Conservation (phyloP, 306 rosid species). For the Aeschynomene evenia region DNA sequence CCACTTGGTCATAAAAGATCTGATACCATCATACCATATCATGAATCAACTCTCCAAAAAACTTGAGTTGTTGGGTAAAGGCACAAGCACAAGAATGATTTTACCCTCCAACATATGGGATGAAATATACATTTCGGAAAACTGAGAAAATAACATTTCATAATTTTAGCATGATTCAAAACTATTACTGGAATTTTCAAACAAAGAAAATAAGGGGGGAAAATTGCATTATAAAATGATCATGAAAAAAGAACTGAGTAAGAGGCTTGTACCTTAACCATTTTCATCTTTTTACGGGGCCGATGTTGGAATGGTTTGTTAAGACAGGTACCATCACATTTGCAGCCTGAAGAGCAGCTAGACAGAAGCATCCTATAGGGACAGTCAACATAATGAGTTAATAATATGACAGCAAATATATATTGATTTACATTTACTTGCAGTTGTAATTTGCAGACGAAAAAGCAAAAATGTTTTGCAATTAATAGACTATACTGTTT, state of each 20-base stretch:
- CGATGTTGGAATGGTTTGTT: slow-evolving; percentile 89
- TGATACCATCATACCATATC: no score
- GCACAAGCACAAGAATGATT: no score
- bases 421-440: slow-evolving; percentile 12
- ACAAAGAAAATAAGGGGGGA: not conserved
- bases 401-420: slow-evolving; percentile 13
- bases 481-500: not conserved
- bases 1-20: no score
- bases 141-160: not conserved
- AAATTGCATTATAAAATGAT: not conserved
- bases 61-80: no score
- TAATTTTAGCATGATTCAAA: not conserved
- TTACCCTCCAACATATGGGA: no score
- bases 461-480: not conserved
- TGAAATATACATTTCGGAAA: not conserved
- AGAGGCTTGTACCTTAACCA: slow-evolving; percentile 61
- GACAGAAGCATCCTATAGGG: slow-evolving; percentile 85
- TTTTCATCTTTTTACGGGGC: slow-evolving; percentile 80
- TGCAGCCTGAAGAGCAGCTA: slow-evolving; percentile 91
- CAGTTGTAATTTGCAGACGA: not conserved
- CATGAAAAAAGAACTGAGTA: not conserved
- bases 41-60: no score
- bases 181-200: not conserved
- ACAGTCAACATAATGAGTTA: slow-evolving; percentile 21
- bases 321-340: slow-evolving; percentile 79